phyloP scores from a whole-genome alignment of 1,284 basidiomycete species.

The Boletus albobrunnescens region DNA sequence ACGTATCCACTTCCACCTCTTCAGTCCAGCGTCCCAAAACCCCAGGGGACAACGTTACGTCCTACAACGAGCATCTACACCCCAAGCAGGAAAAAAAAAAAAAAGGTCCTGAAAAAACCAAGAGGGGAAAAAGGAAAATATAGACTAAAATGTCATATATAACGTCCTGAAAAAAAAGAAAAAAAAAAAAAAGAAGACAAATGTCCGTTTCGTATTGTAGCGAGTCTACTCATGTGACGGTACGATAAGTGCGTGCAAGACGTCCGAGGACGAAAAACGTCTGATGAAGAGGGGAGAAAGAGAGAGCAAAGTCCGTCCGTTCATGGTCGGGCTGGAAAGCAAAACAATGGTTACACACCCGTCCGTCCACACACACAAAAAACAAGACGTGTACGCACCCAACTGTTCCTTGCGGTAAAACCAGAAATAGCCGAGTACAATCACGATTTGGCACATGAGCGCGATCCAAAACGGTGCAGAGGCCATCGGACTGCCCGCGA shows the following conservation, averaged over 20 bases:
- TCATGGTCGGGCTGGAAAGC: slow-evolving; percentile 10
- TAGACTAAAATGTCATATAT: too few relatives aligned
- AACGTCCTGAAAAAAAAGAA: background rate
- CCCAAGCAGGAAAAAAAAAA: background rate
- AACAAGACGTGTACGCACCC: slow-evolving; percentile 37
- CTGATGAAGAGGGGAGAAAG: background rate
- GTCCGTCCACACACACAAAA: background rate
- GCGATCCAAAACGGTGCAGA: slow-evolving; percentile 86
- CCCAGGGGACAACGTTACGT: background rate
- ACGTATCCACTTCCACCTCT: too few relatives aligned
- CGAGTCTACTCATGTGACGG: too few relatives aligned
- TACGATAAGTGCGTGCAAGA: background rate
- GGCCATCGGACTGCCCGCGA: slow-evolving; percentile 73
- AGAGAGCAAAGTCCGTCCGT: background rate
- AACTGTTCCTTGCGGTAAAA: slow-evolving; percentile 90
- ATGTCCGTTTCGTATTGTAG: too few relatives aligned
- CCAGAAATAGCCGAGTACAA: slow-evolving; percentile 90
- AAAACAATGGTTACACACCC: too few relatives aligned
- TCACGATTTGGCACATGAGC: slow-evolving; percentile 72
- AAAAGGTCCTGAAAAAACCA: background rate
- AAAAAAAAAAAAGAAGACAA: too few relatives aligned
- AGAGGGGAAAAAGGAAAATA: background rate
- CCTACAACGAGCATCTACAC: too few relatives aligned
- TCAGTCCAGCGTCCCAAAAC: too few relatives aligned
- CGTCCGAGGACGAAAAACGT: background rate